These are phyloP conservation scores for Neofusicoccum umdonicola DNA, from an alignment of 2,329 filamentous ascomycete species.

Conservation along the genomic window DNA sequence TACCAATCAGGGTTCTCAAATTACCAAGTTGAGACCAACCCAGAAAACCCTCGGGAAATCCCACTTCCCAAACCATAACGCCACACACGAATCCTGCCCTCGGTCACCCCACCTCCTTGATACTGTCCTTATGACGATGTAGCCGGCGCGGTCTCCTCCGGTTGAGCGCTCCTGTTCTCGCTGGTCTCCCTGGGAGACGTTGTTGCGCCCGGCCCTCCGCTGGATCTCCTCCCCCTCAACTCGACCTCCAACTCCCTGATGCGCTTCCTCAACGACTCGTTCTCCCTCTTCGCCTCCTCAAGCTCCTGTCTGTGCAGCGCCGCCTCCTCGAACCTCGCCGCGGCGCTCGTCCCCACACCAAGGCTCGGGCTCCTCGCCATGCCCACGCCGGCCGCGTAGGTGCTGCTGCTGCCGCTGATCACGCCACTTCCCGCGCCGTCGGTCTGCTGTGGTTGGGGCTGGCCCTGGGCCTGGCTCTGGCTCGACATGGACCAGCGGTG, in stretches of 20 bases:
- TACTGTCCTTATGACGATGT: background rate
- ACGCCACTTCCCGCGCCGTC: background rate
- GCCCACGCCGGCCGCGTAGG: conserved; percentile 5
- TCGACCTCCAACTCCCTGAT: conserved; percentile 46
- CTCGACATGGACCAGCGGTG: conserved; percentile 33
- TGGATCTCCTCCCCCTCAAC: conserved; percentile 32
- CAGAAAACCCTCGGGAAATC: background rate
- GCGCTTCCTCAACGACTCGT: conserved; percentile 46
- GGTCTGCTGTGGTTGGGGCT: background rate
- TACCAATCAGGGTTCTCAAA: background rate
- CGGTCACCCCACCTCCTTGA: background rate
- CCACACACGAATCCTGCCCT: background rate
- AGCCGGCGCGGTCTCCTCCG: background rate
- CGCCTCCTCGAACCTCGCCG: conserved; percentile 41
- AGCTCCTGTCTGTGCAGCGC: conserved; percentile 45
- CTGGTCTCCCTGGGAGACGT: conserved; percentile 20
- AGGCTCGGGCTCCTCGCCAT: conserved; percentile 9
- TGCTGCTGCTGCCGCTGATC: conserved; percentile 13
- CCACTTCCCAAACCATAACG: background rate
- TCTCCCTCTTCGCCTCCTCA: conserved; percentile 50
- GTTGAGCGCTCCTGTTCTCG: background rate
- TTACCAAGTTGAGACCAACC: background rate
- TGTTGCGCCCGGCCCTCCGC: conserved; percentile 19
- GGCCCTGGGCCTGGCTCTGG: conserved; percentile 19
- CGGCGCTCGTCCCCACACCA: conserved; percentile 1